Evolutionary conservation across 768 basidiomycete species (phyloP).

Genomic region (Coprinellus micaceus): DNA sequence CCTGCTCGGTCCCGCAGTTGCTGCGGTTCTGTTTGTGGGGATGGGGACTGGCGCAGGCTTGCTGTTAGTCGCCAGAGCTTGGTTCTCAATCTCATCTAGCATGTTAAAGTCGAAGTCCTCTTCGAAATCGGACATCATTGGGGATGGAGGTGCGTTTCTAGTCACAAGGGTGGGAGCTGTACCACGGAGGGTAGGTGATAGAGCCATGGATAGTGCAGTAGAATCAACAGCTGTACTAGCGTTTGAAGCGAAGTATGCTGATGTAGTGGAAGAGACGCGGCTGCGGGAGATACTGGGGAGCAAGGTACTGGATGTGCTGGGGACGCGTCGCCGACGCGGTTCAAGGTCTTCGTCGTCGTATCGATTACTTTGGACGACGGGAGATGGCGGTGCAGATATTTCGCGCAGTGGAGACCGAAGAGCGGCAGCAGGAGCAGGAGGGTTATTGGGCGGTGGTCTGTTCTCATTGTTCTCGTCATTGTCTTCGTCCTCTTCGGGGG

Average conservation of each 20-base stretch:
- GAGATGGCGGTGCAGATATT: constrained; percentile 32
- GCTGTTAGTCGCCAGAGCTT: neutral
- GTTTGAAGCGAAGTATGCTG: constrained; percentile 7
- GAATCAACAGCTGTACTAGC: no score
- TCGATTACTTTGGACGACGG: constrained; percentile 18
- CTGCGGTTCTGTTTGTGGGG: neutral
- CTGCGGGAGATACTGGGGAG: constrained; percentile 10
- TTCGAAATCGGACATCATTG: neutral
- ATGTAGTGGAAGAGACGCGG: neutral
- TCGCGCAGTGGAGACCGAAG: constrained; percentile 37
- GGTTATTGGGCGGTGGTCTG: neutral
- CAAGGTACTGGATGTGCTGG: constrained; percentile 19
- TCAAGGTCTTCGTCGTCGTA: constrained; percentile 40
- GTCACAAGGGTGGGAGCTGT: neutral
- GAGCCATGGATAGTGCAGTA: neutral
- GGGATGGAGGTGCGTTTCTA: neutral
- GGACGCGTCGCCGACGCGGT: constrained; percentile 34
- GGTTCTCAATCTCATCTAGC: neutral
- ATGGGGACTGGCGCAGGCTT: neutral
- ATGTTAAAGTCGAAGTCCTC: neutral
- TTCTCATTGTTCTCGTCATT: neutral
- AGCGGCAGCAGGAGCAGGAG: constrained; percentile 11
- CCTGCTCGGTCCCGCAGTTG: neutral
- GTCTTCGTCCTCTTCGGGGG: constrained; percentile 3
- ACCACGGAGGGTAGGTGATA: neutral